A percentile compares a stretch with the other conserved stretches of the same genome.
These are phyloP conservation scores for Xylariaceae sp. DNA, from an alignment of 2,329 filamentous ascomycete genomes.

Conservation along the genomic window DNA sequence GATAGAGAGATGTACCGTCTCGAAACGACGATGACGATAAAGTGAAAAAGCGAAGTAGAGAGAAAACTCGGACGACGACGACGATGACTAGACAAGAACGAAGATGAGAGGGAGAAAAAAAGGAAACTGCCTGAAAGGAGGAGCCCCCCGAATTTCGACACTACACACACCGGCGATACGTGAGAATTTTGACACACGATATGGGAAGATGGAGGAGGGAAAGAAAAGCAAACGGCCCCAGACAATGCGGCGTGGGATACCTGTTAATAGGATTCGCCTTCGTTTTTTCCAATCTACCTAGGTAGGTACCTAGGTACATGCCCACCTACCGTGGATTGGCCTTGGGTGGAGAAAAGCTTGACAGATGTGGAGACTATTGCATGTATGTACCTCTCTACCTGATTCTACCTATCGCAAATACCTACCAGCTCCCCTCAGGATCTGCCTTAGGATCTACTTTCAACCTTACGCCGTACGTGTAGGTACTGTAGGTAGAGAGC, in stretches of 20 bases:
- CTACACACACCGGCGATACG: slow-evolving; percentile 43
- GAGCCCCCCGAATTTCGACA: slow-evolving; percentile 44
- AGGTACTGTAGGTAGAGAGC: background rate
- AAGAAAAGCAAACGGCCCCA: slow-evolving; percentile 34
- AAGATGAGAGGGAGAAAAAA: slow-evolving; percentile 40
- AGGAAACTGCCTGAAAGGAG: slow-evolving; percentile 47
- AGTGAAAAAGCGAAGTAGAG: slow-evolving; percentile 33
- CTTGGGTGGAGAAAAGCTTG: background rate
- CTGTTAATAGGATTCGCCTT: slow-evolving; percentile 1
- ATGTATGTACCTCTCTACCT: background rate
- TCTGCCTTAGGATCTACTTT: background rate
- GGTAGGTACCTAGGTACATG: background rate
- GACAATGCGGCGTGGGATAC: slow-evolving; percentile 23
- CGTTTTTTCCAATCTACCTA: background rate
- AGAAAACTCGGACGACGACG: slow-evolving; percentile 30
- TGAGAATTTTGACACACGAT: slow-evolving; percentile 40
- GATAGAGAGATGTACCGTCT: slow-evolving; percentile 22
- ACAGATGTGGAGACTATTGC: background rate
- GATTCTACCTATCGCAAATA: background rate
- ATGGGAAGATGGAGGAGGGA: slow-evolving; percentile 38
- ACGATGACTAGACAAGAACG: slow-evolving; percentile 35
- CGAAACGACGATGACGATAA: slow-evolving; percentile 28
- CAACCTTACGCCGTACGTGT: too few relatives aligned
- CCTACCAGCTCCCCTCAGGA: too few relatives aligned
- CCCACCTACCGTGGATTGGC: background rate